These are phyloP conservation scores for Capsella rubella DNA, from an alignment of 441 rosid genomes.

Conservation along the genomic window DNA sequence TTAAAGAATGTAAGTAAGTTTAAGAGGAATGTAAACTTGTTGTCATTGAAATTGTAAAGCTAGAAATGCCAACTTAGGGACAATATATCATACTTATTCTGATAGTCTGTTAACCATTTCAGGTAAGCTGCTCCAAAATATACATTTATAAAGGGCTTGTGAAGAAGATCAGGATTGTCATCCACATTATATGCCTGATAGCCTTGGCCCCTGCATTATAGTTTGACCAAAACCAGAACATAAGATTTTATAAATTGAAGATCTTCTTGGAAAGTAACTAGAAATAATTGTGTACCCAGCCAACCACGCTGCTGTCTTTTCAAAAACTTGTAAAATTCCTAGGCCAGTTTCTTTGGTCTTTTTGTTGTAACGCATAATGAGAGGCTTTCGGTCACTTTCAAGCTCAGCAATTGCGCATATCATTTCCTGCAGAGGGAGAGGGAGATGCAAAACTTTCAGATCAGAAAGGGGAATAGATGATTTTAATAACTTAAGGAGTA, in stretches of 20 bases:
- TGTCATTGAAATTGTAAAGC: conserved; percentile 9
- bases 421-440: conserved; percentile 70
- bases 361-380: conserved; percentile 64
- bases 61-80: conserved; percentile 5
- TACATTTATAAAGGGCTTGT: conserved; percentile 78
- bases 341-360: conserved; percentile 73
- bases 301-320: conserved; percentile 72
- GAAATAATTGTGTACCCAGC: conserved; percentile 53
- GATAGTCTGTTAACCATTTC: conserved; percentile 77
- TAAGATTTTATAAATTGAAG: neutral
- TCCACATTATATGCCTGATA: conserved; percentile 62
- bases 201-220: conserved; percentile 68
- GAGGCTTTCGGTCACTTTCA: conserved; percentile 88
- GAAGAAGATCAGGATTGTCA: conserved; percentile 69
- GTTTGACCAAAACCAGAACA: conserved; percentile 19
- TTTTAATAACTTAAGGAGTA: conserved; percentile 12
- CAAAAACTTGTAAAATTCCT: conserved; percentile 84
- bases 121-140: conserved; percentile 95
- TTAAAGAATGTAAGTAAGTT: neutral
- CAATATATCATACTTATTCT: conserved; percentile 60
- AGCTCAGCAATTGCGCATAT: conserved; percentile 91
- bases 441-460: conserved; percentile 25
- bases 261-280: conserved; percentile 10
- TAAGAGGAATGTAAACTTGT: neutral
- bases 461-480: conserved; percentile 9